These are phyloP conservation scores for Didymella glomerata DNA, from an alignment of 2,329 filamentous ascomycete genomes.

Conservation along the genomic window DNA sequence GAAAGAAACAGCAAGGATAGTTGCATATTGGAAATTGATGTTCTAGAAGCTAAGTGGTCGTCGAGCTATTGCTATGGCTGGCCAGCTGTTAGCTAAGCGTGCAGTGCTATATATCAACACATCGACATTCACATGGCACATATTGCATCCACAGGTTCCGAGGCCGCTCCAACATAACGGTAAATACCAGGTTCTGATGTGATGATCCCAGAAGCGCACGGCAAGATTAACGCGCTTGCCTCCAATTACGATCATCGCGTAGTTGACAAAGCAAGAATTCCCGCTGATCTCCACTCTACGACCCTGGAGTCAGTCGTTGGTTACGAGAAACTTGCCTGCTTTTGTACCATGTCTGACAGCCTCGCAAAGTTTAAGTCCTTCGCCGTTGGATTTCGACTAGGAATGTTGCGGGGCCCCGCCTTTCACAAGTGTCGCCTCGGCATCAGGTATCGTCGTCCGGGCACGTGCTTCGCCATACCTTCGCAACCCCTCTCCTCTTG, in stretches of 20 bases:
- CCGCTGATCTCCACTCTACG: constrained; percentile 3
- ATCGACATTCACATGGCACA: neutral
- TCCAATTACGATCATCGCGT: neutral
- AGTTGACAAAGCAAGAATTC: neutral
- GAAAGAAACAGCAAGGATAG: neutral
- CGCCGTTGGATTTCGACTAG: neutral
- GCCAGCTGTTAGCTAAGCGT: neutral
- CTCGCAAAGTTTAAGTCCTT: neutral
- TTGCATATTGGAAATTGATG: neutral
- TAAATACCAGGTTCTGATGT: neutral
- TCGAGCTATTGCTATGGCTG: neutral
- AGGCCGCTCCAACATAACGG: neutral
- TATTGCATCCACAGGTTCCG: neutral
- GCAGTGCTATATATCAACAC: neutral
- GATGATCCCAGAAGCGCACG: neutral
- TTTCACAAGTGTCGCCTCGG: constrained; percentile 21
- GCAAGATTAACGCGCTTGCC: neutral
- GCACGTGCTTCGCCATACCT: neutral
- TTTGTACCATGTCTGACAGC: neutral
- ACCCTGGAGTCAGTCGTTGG: too few species aligned
- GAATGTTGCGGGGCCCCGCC: constrained; percentile 20
- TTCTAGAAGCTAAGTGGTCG: too few species aligned
- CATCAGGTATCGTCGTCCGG: neutral
- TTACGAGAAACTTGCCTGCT: neutral
- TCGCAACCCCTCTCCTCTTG: neutral